Evolutionary conservation across 352 stramenopile species (phyloP), one percentile per base, ranked within the genome.

Genomic region (Pythium folliculosum): DNA sequence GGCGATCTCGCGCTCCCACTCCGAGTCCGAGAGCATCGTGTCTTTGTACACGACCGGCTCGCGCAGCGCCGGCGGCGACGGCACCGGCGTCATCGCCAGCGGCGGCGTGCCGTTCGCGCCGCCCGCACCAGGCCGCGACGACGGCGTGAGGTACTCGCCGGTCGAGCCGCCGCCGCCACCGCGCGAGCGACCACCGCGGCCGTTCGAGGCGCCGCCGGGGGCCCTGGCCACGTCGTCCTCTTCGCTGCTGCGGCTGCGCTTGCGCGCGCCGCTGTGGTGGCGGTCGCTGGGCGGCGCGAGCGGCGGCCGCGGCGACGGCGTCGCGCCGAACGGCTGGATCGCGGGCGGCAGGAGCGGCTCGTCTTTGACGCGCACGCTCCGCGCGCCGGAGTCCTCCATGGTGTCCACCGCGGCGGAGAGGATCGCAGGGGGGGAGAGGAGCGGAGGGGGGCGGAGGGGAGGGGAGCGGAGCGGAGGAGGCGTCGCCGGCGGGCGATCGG

Each of bases 1-100:
- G 5, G 80, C 82, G 65, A 94, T 90, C 70, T 94, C 83, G n/a
- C 60, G 72, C 65, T 92, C 86, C 76, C 76, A 85, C 70, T 78
- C 67, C 25, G 84, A 89, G 55, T 91, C 77, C 22, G 81, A 88
- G 21, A 91, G 75, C 67, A 91, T 76, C 30, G 57, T 30, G 38
- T 64, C 58, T 32, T 65, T 65, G 51, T 57, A 64, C 60, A 60
- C 56, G 43, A 63, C 45, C 21, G 47, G 45, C 47, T 50, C 35
- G 16, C 53, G 50, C 32, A 21, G 19, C 21, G 25, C 8, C 23
- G 52, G 37, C 21, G 60, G 58, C 8, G 57, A 71, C 52, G 58
- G 65, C 51, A 63, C 32, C 58, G 59, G 51, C 32, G 57, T 61
- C 49, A 59, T 62, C 21, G 51, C 57, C 12, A 63, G 43, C 45